Conservation (phyloP, 129 eudicot genomes). For the Solidago caesia region DNA sequence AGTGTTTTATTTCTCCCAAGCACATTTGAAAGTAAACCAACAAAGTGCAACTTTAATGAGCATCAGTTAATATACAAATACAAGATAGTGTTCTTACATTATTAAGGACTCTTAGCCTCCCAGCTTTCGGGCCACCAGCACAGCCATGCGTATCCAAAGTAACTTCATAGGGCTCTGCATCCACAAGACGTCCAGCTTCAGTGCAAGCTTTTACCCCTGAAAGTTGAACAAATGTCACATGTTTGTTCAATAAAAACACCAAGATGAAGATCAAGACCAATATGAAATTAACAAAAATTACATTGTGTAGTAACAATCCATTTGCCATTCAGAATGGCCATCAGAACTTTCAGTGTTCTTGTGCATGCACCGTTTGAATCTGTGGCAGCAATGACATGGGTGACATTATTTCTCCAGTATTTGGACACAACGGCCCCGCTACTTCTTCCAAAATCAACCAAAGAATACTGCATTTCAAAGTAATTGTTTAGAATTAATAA, state of each 20-base stretch:
- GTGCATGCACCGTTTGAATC: constrained; percentile 80
- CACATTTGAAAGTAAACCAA: no score
- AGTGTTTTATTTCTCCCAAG: no score
- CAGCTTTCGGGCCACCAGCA: constrained; percentile 71
- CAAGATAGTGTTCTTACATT: constrained; percentile 42
- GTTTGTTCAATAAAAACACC: constrained; percentile 7
- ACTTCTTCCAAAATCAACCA: constrained; percentile 60
- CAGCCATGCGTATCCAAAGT: constrained; percentile 66
- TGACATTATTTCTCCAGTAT: constrained; percentile 68
- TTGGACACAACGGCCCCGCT: constrained; percentile 61
- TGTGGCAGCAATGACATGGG: constrained; percentile 83
- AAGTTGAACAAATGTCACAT: constrained; percentile 9
- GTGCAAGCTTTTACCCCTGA: constrained; percentile 78
- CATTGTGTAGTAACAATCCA: constrained; percentile 83
- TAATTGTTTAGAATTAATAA: not conserved
- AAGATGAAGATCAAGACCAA: not conserved
- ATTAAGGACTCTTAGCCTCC: constrained; percentile 50
- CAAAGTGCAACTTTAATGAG: not conserved
- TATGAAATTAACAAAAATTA: constrained; percentile 37
- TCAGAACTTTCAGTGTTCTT: constrained; percentile 77
- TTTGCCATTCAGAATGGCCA: constrained; percentile 83
- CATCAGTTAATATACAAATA: not conserved
- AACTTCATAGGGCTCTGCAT: constrained; percentile 78
- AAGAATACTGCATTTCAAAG: constrained; percentile 41
- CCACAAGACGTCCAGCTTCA: constrained; percentile 39